phyloP scores from a whole-genome alignment of 2,329 filamentous ascomycete genomes.

The Ophiostoma montium region DNA sequence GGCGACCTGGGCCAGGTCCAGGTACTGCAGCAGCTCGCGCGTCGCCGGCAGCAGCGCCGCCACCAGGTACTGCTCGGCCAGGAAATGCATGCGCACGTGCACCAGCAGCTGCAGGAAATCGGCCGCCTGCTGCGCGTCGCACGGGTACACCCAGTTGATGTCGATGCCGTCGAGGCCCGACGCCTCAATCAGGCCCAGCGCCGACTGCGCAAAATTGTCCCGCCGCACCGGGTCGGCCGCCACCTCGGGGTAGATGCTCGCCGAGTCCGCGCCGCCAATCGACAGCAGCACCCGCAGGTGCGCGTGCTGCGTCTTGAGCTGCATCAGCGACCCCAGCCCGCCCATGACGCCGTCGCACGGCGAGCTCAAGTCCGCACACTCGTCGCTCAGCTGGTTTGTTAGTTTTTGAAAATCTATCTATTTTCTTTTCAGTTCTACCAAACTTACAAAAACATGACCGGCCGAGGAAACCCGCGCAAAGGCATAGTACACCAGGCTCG shows the following conservation, averaged over 20 bases:
- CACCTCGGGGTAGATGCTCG: constrained; percentile 52
- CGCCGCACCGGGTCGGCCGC: constrained; percentile 45
- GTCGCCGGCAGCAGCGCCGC: constrained; percentile 59
- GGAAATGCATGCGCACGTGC: constrained; percentile 51
- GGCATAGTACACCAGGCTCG: constrained; percentile 73
- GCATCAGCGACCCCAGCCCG: constrained; percentile 58
- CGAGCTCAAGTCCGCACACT: constrained; percentile 60
- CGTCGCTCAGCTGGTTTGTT: constrained; percentile 46
- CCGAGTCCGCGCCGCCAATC: constrained; percentile 54
- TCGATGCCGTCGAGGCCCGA: constrained; percentile 65
- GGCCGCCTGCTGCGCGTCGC: constrained; percentile 47
- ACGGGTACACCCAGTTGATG: constrained; percentile 70
- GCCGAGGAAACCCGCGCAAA: constrained; percentile 62
- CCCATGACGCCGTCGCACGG: constrained; percentile 58
- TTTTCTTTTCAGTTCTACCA: too few relatives aligned
- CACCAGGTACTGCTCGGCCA: constrained; percentile 52
- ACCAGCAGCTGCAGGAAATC: constrained; percentile 59
- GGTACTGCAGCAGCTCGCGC: constrained; percentile 50
- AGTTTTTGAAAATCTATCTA: too few relatives aligned
- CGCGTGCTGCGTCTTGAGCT: constrained; percentile 55
- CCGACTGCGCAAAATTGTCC: constrained; percentile 57
- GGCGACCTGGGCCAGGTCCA: constrained; percentile 49
- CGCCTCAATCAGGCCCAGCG: constrained; percentile 51
- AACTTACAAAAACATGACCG: constrained; percentile 50
- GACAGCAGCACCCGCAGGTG: constrained; percentile 65